These are phyloP conservation scores for Thraustochytrium striatum DNA, from an alignment of 352 stramenopile species.

Conservation along the genomic window DNA sequence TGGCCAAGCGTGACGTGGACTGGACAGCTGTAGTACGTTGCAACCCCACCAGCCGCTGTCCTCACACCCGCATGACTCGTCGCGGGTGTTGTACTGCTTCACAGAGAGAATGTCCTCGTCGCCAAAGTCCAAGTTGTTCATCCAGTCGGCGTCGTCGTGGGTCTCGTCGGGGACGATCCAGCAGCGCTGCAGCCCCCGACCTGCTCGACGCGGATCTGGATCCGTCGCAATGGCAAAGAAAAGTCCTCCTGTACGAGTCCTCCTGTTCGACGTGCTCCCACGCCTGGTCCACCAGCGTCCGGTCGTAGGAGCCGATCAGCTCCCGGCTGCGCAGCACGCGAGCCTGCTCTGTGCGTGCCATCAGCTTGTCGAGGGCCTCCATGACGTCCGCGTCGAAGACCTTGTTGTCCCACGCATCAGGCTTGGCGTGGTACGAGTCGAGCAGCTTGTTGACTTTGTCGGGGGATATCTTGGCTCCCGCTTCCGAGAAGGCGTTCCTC, in stretches of 20 bases:
- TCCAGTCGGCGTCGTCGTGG: neutral
- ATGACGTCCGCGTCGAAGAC: constrained; percentile 29
- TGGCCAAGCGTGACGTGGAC: neutral
- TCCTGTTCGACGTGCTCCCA: neutral
- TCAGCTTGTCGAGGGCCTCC: constrained; percentile 1
- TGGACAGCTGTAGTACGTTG: constrained; percentile 1
- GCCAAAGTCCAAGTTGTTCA: constrained; percentile 34
- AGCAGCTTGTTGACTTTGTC: constrained; percentile 4
- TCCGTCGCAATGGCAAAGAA: neutral
- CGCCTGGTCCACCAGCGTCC: neutral
- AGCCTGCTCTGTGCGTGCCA: neutral
- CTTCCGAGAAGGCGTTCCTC: neutral
- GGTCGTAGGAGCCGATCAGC: neutral
- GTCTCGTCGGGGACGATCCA: constrained; percentile 15
- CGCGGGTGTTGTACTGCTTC: neutral
- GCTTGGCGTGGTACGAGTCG: neutral
- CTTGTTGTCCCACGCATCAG: constrained; percentile 23
- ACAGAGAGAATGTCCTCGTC: constrained; percentile 19
- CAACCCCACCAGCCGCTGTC: constrained; percentile 10
- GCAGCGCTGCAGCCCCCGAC: too few relatives aligned
- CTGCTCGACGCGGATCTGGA: too few relatives aligned
- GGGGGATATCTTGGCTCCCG: neutral
- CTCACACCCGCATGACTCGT: constrained; percentile 22
- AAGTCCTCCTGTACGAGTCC: neutral
- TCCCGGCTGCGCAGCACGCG: too few relatives aligned